Percentiles rank a stretch among this genome's conserved stretches.
These are phyloP conservation scores for Saksenaea oblongispora DNA, from an alignment of 371 early-diverging fungal genomes.

Conservation along the genomic window DNA sequence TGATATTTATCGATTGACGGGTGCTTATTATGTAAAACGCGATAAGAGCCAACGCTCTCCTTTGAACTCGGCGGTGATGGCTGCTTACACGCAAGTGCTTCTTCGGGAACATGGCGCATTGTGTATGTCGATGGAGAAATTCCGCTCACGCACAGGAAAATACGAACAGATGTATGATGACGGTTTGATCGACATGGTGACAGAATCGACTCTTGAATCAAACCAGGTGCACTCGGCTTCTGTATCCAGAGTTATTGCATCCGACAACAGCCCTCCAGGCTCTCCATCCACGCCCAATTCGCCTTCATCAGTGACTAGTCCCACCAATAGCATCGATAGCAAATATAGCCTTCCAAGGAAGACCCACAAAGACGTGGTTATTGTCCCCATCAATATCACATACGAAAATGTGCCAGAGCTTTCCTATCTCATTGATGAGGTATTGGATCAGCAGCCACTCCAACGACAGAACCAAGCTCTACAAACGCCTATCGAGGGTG, in stretches of 20 bases:
- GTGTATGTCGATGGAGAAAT: conserved; percentile 36
- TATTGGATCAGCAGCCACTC: conserved; percentile 42
- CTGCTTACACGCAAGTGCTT: conserved; percentile 49
- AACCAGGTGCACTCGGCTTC: conserved; percentile 35
- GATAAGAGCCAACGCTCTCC: conserved; percentile 45
- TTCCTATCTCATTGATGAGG: conserved; percentile 40
- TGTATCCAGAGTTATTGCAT: conserved; percentile 2
- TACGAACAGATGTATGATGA: conserved; percentile 42
- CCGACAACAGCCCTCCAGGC: conserved; percentile 37
- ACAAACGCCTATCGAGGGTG: conserved; percentile 7
- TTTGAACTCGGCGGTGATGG: conserved; percentile 47
- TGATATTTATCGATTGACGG: conserved; percentile 48
- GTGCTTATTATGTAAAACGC: conserved; percentile 48
- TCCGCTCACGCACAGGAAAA: conserved; percentile 49
- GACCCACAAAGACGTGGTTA: conserved; percentile 37
- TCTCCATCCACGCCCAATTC: conserved; percentile 30
- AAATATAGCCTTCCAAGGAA: conserved; percentile 19
- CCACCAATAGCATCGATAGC: conserved; percentile 40
- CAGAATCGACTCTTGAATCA: conserved; percentile 47
- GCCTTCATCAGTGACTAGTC: conserved; percentile 22
- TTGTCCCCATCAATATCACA: conserved; percentile 52
- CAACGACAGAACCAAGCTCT: conserved; percentile 1
- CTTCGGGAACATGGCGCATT: conserved; percentile 51
- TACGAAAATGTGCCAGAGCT: conserved; percentile 52
- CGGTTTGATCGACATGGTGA: conserved; percentile 49